These are phyloP conservation scores for Astrephomene gubernaculifera DNA, from an alignment of 139 green algal species.

Conservation along the genomic window DNA sequence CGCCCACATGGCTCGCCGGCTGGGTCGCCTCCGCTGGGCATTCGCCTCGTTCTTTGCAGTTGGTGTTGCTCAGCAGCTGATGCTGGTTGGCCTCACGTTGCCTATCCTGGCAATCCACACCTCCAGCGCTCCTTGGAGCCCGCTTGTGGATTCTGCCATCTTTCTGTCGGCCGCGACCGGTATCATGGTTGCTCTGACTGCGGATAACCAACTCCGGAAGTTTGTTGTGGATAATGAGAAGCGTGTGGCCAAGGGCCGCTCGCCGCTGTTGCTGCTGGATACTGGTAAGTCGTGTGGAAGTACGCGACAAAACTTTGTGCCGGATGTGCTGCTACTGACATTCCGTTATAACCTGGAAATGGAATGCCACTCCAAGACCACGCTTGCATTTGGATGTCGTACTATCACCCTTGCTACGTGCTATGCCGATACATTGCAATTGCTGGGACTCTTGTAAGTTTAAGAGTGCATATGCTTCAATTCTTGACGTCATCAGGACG, in stretches of 20 bases:
- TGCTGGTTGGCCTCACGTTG: constrained; percentile 67
- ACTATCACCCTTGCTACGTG: background rate
- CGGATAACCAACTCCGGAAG: constrained; percentile 66
- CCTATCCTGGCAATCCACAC: constrained; percentile 57
- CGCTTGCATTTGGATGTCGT: background rate
- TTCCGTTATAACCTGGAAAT: background rate
- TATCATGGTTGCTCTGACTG: constrained; percentile 47
- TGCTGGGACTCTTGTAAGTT: background rate
- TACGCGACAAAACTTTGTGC: background rate
- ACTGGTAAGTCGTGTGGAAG: constrained; percentile 4
- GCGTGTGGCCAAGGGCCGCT: background rate
- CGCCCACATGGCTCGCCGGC: constrained; percentile 58
- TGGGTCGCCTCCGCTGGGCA: constrained; percentile 51
- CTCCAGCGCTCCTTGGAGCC: constrained; percentile 42
- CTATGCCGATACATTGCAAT: too few species aligned
- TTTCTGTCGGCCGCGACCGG: constrained; percentile 8
- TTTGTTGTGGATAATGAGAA: constrained; percentile 52
- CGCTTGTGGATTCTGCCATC: background rate
- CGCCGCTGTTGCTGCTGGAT: constrained; percentile 31
- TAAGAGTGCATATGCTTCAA: background rate
- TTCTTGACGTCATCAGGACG: background rate
- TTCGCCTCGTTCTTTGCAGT: constrained; percentile 68
- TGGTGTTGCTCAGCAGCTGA: constrained; percentile 55
- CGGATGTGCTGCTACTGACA: background rate
- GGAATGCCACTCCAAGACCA: background rate